Conservation (phyloP, 371 early-diverging fungal genomes). For the Dichotomocladium elegans region DNA sequence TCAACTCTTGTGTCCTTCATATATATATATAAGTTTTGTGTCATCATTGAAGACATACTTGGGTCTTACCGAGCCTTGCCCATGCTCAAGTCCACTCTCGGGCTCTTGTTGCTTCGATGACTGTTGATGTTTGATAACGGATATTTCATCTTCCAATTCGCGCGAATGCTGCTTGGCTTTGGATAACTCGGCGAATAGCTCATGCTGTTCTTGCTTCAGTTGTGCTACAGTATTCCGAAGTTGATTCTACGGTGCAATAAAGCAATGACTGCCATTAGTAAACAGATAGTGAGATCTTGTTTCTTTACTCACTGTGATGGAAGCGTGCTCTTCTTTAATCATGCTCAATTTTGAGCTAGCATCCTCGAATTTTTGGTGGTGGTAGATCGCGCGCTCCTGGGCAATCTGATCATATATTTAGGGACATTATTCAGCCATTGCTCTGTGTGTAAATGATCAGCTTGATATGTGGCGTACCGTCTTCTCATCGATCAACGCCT, state of each 20-base stretch:
- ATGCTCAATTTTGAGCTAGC: constrained; percentile 7
- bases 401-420: constrained; percentile 8
- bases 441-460: background rate
- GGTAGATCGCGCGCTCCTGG: constrained; percentile 15
- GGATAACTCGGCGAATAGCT: background rate
- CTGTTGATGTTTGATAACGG: background rate
- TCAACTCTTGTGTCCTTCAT: background rate
- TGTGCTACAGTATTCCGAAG: too few relatives aligned
- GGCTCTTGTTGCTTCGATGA: too few relatives aligned
- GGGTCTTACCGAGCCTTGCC: too few relatives aligned
- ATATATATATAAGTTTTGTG: background rate
- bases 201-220: background rate
- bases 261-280: too few relatives aligned
- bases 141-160: background rate
- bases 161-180: background rate
- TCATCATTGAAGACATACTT: background rate
- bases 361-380: constrained; percentile 6
- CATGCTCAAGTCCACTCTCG: too few relatives aligned
- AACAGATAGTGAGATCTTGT: too few relatives aligned
- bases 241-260: too few relatives aligned
- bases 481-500: constrained; percentile 1
- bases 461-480: background rate
- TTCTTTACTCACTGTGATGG: constrained; percentile 10
- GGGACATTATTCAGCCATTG: background rate
- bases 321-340: constrained; percentile 12